Base-by-base conservation (phyloP, 2,329 filamentous ascomycete genomes). In the Colletotrichum sp. region DNA sequence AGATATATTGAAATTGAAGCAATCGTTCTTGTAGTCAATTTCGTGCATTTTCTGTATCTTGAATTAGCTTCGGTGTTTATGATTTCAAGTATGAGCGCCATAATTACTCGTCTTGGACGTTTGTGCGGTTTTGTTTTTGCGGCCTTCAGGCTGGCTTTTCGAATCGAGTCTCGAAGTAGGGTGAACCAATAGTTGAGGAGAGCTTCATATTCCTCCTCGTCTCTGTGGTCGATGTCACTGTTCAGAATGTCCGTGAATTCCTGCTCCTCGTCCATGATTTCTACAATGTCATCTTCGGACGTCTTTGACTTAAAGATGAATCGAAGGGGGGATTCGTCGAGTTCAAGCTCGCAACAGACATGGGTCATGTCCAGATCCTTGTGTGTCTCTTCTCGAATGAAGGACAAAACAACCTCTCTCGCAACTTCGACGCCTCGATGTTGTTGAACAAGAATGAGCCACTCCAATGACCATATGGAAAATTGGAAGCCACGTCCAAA, bases 331-430 rank as follows among this genome's bases (percentile, higher is more conserved):
- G 0, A 12, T 22, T 28, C 25, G 4, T 61, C 28, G 55, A 59
- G 13, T 30, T 28, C 1, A 1, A 27, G 0, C 0, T 59, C 55
- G 34, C 68, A 71, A n/a, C 72, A 71, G 1, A 74, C 34, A 27
- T 74, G 72, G 13, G 68, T 66, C 72, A 74, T 71, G 0, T 52
- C 72, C 32, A 71, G 25, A 27, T 74, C 48, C 2, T 65, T 3
- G 5, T 71, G 60, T 2, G 71, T 61, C 6, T 5, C 27, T 5
- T 25, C 27, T 48, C 60, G 36, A 3, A 72, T n/a, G 36, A 60
- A 11, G 1, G 64, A 72, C 1, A 68, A 15, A 27, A 9, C 52
- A 32, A 68, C 6, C 9, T 28, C 16, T n/a, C 61, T 63, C 0
- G 63, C 70, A 27, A 5, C 8, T 15, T 68, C 34, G 4, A 6